These are phyloP conservation scores for Exophiala aquamarina DNA, from an alignment of 2,329 filamentous ascomycete species.

Conservation along the genomic window DNA sequence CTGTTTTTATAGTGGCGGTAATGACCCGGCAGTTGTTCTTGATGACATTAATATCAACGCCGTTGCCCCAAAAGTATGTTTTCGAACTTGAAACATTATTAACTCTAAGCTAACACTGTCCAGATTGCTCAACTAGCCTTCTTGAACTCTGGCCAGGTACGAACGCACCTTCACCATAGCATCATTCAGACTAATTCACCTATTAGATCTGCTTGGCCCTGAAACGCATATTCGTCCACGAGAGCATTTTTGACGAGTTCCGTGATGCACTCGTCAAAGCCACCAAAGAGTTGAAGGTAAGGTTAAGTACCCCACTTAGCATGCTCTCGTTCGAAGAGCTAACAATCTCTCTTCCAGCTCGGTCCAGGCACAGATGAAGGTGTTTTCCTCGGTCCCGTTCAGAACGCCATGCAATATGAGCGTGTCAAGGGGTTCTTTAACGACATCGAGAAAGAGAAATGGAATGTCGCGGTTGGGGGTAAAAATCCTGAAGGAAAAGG, in stretches of 20 bases:
- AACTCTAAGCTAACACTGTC: too few relatives aligned
- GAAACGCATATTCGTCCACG: constrained; percentile 58
- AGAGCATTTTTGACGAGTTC: constrained; percentile 52
- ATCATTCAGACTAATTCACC: too few relatives aligned
- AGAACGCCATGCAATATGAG: constrained; percentile 64
- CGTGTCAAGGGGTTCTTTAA: constrained; percentile 56
- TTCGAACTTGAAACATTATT: too few relatives aligned
- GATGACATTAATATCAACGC: constrained; percentile 57
- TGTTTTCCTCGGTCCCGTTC: constrained; percentile 59
- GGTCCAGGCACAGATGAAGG: constrained; percentile 37
- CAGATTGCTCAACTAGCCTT: constrained; percentile 52
- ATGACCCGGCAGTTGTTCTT: constrained; percentile 59
- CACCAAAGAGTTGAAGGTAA: constrained; percentile 24
- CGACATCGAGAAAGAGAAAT: constrained; percentile 55
- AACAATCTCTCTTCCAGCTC: too few relatives aligned
- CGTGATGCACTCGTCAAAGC: constrained; percentile 44
- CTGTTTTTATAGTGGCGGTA: constrained; percentile 45
- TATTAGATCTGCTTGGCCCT: constrained; percentile 47
- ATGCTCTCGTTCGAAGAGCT: too few relatives aligned
- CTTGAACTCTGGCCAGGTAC: constrained; percentile 57
- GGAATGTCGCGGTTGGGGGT: constrained; percentile 54
- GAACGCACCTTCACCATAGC: too few relatives aligned
- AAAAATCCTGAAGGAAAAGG: constrained; percentile 42
- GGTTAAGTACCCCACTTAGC: neutral
- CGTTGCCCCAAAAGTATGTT: constrained; percentile 41